phyloP scores from a whole-genome alignment of 2,329 filamentous ascomycete genomes.

The Mycosphaerella sp. region DNA sequence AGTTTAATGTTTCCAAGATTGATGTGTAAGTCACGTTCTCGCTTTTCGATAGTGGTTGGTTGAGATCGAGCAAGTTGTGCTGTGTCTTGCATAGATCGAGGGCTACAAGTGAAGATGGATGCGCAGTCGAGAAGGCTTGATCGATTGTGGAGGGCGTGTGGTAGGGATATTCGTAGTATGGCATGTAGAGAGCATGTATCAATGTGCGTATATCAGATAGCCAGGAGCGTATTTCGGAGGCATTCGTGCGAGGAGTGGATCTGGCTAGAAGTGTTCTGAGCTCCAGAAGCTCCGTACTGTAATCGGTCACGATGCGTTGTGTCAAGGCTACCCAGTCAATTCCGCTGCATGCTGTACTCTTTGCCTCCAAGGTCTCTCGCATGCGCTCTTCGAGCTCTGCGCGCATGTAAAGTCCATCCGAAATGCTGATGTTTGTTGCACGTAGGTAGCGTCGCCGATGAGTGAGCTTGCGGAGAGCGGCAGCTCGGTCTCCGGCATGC shows the following conservation, averaged over 20 bases:
- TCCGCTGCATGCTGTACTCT: slow-evolving; percentile 24
- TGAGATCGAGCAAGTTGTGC: slow-evolving; percentile 32
- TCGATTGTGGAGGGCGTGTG: slow-evolving; percentile 8
- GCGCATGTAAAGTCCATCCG: slow-evolving; percentile 25
- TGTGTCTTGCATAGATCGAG: slow-evolving; percentile 41
- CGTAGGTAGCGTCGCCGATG: slow-evolving; percentile 22
- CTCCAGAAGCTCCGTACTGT: slow-evolving; percentile 33
- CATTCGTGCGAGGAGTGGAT: slow-evolving; percentile 16
- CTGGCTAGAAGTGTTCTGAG: slow-evolving; percentile 21
- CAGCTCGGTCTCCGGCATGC: slow-evolving; percentile 22
- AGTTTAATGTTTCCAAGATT: slow-evolving; percentile 38
- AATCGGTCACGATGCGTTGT: slow-evolving; percentile 40
- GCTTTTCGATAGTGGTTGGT: slow-evolving; percentile 25
- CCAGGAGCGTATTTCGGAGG: slow-evolving; percentile 11
- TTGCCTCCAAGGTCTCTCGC: slow-evolving; percentile 8
- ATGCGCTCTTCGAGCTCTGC: slow-evolving; percentile 19
- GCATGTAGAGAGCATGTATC: slow-evolving; percentile 42
- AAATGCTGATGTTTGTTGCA: slow-evolving; percentile 18
- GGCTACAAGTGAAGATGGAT: slow-evolving; percentile 35
- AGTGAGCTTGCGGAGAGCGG: slow-evolving; percentile 31
- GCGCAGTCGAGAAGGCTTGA: slow-evolving; percentile 32
- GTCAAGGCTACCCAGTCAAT: slow-evolving; percentile 43
- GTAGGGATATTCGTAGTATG: slow-evolving; percentile 43
- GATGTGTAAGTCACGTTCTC: slow-evolving; percentile 38
- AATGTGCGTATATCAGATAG: slow-evolving; percentile 28